Evolutionary conservation across 2,329 filamentous ascomycete genomes (phyloP).

Genomic region (Aspergillus piperis): DNA sequence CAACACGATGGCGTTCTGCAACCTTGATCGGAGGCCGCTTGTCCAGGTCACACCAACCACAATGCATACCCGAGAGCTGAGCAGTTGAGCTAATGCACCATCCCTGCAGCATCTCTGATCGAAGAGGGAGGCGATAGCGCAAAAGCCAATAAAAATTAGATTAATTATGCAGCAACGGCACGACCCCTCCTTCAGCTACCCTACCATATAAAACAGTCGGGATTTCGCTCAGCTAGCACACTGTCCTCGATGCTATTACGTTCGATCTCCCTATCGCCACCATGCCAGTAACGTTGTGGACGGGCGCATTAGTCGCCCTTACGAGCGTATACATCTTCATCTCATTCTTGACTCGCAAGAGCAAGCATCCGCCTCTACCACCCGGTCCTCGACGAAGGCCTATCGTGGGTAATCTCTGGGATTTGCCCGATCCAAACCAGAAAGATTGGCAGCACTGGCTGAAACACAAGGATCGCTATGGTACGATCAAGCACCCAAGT

Average conservation of each 20-base stretch:
- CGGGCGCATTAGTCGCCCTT: background rate
- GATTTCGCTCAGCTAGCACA: background rate
- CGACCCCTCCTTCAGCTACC: background rate
- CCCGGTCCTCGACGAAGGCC: slow-evolving; percentile 52
- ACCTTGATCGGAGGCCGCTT: background rate
- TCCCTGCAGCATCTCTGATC: background rate
- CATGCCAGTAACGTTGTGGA: background rate
- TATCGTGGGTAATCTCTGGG: slow-evolving; percentile 51
- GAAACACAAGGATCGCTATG: slow-evolving; percentile 43
- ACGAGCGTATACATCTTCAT: background rate
- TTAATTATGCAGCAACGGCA: background rate
- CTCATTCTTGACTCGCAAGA: background rate
- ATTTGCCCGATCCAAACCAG: slow-evolving; percentile 44
- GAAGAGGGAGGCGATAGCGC: background rate
- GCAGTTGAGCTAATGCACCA: background rate
- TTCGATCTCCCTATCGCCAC: background rate
- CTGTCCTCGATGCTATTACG: too few species aligned
- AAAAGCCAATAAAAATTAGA: background rate
- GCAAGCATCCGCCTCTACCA: slow-evolving; percentile 33
- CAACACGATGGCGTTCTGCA: background rate
- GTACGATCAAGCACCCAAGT: slow-evolving; percentile 2
- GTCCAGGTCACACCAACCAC: background rate
- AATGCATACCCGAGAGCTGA: background rate
- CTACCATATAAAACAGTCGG: background rate
- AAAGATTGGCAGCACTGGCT: slow-evolving; percentile 44